These are phyloP conservation scores for Brachypodium distachyon DNA, from an alignment of 202 grass and related monocot genomes.

Conservation along the genomic window DNA sequence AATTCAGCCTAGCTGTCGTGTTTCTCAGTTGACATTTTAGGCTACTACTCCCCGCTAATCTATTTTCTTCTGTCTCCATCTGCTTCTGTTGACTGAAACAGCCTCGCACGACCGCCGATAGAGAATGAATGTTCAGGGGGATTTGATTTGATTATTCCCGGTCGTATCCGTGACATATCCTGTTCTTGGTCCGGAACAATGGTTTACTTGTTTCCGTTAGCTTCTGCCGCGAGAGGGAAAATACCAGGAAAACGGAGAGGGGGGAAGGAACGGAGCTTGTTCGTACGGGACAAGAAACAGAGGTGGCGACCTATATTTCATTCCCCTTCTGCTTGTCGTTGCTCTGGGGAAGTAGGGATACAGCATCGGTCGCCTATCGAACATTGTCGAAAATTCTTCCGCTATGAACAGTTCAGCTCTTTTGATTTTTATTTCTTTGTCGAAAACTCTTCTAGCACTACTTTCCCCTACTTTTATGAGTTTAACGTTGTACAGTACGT, in stretches of 20 bases:
- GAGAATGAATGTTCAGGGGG: background rate
- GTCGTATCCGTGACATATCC: background rate
- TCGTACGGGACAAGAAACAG: background rate
- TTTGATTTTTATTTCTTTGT: too few species aligned
- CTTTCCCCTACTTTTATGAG: too few species aligned
- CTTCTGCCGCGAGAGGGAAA: background rate
- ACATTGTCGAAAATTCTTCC: background rate
- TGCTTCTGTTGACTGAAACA: background rate
- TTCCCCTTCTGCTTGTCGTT: background rate
- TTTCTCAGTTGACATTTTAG: background rate
- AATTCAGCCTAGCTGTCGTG: conserved; percentile 4
- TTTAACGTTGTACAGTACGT: too few species aligned
- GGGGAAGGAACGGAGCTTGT: background rate
- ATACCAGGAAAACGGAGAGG: background rate
- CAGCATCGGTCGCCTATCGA: too few species aligned
- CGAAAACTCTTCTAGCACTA: too few species aligned
- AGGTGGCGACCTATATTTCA: background rate
- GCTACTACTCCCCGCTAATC: too few species aligned
- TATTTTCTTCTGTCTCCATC: background rate
- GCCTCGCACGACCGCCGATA: background rate
- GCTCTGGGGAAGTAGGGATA: too few species aligned
- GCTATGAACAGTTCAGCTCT: too few species aligned
- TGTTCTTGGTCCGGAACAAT: background rate
- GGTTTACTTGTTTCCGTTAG: background rate
- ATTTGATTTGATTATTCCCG: background rate